Conservation (phyloP, 1,284 basidiomycete species). For the Moesziomyces parantarcticus region DNA sequence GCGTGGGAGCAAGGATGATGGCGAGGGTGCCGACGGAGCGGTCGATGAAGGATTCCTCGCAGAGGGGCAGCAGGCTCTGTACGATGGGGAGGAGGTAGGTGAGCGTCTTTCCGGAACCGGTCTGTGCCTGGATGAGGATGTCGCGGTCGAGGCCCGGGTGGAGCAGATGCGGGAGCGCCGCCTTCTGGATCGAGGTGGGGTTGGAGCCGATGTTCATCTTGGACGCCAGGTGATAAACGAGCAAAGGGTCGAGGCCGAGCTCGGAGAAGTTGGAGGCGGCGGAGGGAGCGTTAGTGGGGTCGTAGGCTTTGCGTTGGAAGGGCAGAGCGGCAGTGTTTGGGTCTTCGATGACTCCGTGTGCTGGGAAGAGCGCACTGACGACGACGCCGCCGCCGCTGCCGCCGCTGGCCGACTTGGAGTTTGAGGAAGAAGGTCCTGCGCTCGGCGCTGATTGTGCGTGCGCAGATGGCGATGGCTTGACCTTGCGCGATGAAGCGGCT, state of each 20-base stretch:
- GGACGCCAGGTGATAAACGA: slow-evolving; percentile 80
- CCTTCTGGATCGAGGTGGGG: slow-evolving; percentile 91
- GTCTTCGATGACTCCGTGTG: slow-evolving; percentile 41
- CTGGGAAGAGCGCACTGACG: slow-evolving; percentile 29
- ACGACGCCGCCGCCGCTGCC: no score
- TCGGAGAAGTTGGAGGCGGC: slow-evolving; percentile 69
- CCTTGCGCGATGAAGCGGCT: slow-evolving; percentile 3
- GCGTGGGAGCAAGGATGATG: slow-evolving; percentile 91
- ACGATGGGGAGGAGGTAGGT: slow-evolving; percentile 95
- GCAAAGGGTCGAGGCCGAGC: slow-evolving; percentile 81
- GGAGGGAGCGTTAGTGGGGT: slow-evolving; percentile 63
- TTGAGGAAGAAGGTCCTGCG: slow-evolving; percentile 12
- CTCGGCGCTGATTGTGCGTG: slow-evolving; percentile 8
- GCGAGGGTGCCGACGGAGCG: slow-evolving; percentile 88
- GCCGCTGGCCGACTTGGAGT: slow-evolving; percentile 6
- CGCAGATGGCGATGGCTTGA: slow-evolving; percentile 5
- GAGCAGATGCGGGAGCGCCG: slow-evolving; percentile 80
- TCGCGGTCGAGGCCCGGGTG: slow-evolving; percentile 73
- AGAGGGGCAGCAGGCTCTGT: slow-evolving; percentile 90
- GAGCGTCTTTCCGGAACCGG: slow-evolving; percentile 96
- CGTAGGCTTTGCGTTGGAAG: slow-evolving; percentile 22
- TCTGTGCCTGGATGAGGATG: slow-evolving; percentile 95
- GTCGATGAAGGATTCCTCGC: slow-evolving; percentile 76
- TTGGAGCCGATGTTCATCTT: slow-evolving; percentile 82
- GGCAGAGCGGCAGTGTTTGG: slow-evolving; percentile 4